phyloP scores from a whole-genome alignment of 768 basidiomycete species.

The Russula sp. region DNA sequence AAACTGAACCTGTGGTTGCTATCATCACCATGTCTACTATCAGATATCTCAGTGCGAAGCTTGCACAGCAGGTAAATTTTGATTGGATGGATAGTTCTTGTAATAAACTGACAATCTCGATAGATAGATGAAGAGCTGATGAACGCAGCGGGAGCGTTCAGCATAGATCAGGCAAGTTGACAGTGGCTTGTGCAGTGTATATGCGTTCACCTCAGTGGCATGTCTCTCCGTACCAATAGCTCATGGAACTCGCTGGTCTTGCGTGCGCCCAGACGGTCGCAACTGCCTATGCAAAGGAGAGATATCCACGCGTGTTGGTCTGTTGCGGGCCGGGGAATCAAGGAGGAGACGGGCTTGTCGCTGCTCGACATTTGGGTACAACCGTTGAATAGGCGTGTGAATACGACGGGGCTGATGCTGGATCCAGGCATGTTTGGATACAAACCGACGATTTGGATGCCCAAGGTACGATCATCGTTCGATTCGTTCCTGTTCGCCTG shows the following conservation, averaged over 20 bases:
- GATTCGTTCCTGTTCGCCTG: background rate
- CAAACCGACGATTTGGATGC: slow-evolving; percentile 84
- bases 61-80: slow-evolving; percentile 64
- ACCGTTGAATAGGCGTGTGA: too few relatives aligned
- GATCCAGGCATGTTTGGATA: slow-evolving; percentile 86
- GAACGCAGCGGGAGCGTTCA: slow-evolving; percentile 85
- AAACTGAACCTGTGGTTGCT: too few relatives aligned
- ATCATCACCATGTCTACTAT: slow-evolving; percentile 24
- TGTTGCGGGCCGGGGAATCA: slow-evolving; percentile 98
- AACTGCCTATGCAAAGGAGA: slow-evolving; percentile 66
- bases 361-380: slow-evolving; percentile 86
- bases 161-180: slow-evolving; percentile 75
- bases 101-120: background rate
- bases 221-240: slow-evolving; percentile 41
- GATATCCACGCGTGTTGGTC: slow-evolving; percentile 78
- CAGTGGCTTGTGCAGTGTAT: background rate
- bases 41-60: slow-evolving; percentile 31
- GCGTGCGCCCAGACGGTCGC: slow-evolving; percentile 88
- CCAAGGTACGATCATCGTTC: slow-evolving; percentile 59
- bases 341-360: slow-evolving; percentile 95
- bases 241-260: slow-evolving; percentile 96
- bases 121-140: slow-evolving; percentile 96
- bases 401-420: background rate
- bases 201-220: background rate
- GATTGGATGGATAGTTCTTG: background rate